Evolutionary conservation across 179 eudicot genomes (phyloP).

Genomic region (Spinacia oleracea): DNA sequence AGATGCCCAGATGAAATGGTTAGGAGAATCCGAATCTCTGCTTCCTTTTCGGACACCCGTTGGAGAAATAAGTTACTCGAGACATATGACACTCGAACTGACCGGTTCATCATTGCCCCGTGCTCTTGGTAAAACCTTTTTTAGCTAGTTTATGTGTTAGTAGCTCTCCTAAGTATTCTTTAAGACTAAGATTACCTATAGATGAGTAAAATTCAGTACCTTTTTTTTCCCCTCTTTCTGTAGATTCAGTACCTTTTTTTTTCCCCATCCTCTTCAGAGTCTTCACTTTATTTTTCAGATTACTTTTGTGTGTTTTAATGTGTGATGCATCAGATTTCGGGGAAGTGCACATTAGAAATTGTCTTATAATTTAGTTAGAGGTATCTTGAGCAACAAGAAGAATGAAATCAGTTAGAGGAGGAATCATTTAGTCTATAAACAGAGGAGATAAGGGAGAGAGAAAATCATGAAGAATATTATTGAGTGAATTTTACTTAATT

Average conservation of each 20-base stretch:
- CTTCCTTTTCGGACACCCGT: conserved; percentile 59
- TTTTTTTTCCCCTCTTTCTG: not conserved
- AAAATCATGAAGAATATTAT: too few species aligned
- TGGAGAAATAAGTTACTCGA: conserved; percentile 70
- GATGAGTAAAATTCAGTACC: not conserved
- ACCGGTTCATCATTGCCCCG: conserved; percentile 72
- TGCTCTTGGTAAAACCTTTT: conserved; percentile 58
- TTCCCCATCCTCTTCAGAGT: not conserved
- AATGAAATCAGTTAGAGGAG: too few species aligned
- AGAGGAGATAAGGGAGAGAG: too few species aligned
- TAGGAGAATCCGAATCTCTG: conserved; percentile 66
- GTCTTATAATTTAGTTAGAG: too few species aligned
- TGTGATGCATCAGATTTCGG: too few species aligned
- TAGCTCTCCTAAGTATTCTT: not conserved
- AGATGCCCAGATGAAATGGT: conserved; percentile 92
- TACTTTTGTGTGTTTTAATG: too few species aligned
- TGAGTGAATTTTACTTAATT: too few species aligned
- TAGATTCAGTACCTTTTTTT: not conserved
- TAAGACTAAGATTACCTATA: not conserved
- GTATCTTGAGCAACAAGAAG: too few species aligned
- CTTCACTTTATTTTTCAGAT: not conserved
- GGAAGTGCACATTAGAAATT: too few species aligned
- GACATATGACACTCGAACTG: conserved; percentile 72
- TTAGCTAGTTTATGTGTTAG: conserved; percentile 4
- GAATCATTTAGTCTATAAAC: too few species aligned